A percentile compares a stretch with the other conserved stretches of the same genome.
These are phyloP conservation scores for Rhamnella rubrinervis DNA, from an alignment of 331 rosid species.

Conservation along the genomic window DNA sequence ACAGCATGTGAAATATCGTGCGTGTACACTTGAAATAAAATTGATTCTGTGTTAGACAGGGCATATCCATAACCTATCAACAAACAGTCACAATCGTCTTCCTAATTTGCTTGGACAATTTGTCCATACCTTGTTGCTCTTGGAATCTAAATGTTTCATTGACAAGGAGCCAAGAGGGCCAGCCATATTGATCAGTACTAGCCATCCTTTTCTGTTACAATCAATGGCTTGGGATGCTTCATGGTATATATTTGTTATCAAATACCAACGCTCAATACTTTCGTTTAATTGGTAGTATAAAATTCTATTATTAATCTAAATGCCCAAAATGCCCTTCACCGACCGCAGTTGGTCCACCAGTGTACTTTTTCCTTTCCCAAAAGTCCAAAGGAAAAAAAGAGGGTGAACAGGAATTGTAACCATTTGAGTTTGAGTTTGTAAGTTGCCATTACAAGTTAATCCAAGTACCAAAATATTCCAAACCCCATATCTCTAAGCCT, in stretches of 20 bases:
- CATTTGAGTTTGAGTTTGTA: conserved; percentile 40
- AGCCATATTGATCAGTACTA: conserved; percentile 23
- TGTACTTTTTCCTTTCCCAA: conserved; percentile 41
- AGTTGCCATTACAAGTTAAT: conserved; percentile 12
- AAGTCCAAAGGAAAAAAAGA: conserved; percentile 27
- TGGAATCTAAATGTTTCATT: conserved; percentile 37
- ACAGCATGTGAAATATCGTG: too few relatives aligned
- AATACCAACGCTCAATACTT: not conserved
- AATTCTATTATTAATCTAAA: not conserved
- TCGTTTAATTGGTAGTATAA: not conserved
- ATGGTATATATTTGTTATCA: not conserved
- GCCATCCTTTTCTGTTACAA: conserved; percentile 5
- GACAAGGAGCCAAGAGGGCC: conserved; percentile 12
- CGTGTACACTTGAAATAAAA: too few relatives aligned
- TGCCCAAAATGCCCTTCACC: not conserved
- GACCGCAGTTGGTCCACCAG: not conserved
- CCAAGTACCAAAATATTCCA: conserved; percentile 61
- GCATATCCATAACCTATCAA: conserved; percentile 7
- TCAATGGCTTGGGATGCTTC: conserved; percentile 17
- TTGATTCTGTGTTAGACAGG: not conserved
- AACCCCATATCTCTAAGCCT: not conserved
- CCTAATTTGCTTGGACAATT: conserved; percentile 36
- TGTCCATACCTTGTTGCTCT: conserved; percentile 54
- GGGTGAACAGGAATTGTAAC: conserved; percentile 28
- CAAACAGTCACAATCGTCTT: conserved; percentile 14